Percentiles rank a stretch among this genome's conserved stretches.
Evolutionary conservation across 2,329 filamentous ascomycete genomes (phyloP).

Genomic region (Monilinia fructigena): DNA sequence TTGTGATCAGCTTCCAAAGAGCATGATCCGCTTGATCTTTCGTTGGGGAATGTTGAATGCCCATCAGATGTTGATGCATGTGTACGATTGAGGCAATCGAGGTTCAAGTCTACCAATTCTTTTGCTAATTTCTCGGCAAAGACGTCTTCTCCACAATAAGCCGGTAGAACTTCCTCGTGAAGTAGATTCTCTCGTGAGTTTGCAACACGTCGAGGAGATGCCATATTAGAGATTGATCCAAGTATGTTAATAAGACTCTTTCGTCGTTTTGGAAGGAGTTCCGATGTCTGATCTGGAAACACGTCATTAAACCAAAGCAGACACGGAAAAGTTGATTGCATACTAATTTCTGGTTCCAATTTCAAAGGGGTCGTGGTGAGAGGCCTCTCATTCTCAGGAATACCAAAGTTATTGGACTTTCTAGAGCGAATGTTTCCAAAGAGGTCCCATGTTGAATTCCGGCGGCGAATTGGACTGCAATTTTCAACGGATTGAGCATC

Average conservation of each 20-base stretch:
- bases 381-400: conserved; percentile 15
- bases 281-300: neutral
- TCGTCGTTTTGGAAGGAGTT: conserved; percentile 25
- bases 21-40: neutral
- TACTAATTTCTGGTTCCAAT: conserved; percentile 4
- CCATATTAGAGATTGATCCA: conserved; percentile 30
- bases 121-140: conserved; percentile 14
- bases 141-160: neutral
- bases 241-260: conserved; percentile 35
- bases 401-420: neutral
- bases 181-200: conserved; percentile 3
- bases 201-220: conserved; percentile 22
- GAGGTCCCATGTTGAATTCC: conserved; percentile 29
- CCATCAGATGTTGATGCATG: neutral
- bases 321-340: neutral
- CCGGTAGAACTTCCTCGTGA: neutral
- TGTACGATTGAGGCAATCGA: neutral
- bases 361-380: conserved; percentile 25
- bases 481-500: neutral
- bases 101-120: conserved; percentile 5
- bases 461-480: conserved; percentile 12
- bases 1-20: neutral
- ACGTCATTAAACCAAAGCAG: neutral
- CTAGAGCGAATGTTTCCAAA: conserved; percentile 21
- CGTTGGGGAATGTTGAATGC: neutral